These are phyloP conservation scores for Sarocladiaceae sp. DNA, from an alignment of 2,329 filamentous ascomycete genomes.

Conservation along the genomic window DNA sequence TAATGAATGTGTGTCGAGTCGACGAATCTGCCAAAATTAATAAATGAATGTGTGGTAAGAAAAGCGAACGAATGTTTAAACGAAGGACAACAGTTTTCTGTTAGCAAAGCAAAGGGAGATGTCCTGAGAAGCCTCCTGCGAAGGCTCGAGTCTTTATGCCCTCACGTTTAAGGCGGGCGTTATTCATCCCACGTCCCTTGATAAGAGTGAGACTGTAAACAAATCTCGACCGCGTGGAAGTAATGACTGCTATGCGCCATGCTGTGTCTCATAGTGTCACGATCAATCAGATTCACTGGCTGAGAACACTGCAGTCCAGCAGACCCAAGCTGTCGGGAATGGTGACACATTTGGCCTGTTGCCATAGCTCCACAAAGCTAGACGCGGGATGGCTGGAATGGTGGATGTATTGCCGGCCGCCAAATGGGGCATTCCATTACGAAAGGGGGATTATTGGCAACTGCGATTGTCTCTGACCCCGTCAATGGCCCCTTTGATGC, in stretches of 20 bases:
- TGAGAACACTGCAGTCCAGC: background rate
- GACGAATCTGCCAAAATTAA: no score
- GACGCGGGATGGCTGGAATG: background rate
- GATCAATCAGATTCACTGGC: background rate
- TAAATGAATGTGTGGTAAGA: background rate
- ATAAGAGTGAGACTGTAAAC: constrained; percentile 3
- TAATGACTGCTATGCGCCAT: constrained; percentile 1
- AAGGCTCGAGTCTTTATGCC: background rate
- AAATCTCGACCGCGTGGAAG: background rate
- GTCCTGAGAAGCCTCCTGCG: background rate
- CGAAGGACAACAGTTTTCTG: constrained; percentile 2
- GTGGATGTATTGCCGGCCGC: background rate
- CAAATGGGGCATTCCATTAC: background rate
- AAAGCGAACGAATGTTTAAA: background rate
- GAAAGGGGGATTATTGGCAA: background rate
- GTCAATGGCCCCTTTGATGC: no score
- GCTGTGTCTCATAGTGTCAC: background rate
- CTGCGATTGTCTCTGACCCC: background rate
- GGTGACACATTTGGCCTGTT: background rate
- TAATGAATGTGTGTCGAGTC: background rate
- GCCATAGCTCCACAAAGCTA: background rate
- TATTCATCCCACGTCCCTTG: background rate
- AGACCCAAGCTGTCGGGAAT: background rate
- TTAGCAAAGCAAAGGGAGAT: background rate
- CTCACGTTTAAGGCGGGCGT: background rate